Evolutionary conservation across 495 filamentous ascomycete species (phyloP), one percentile per base, ranked within the genome.

Genomic region (Rostrohypoxylon terebratum): DNA sequence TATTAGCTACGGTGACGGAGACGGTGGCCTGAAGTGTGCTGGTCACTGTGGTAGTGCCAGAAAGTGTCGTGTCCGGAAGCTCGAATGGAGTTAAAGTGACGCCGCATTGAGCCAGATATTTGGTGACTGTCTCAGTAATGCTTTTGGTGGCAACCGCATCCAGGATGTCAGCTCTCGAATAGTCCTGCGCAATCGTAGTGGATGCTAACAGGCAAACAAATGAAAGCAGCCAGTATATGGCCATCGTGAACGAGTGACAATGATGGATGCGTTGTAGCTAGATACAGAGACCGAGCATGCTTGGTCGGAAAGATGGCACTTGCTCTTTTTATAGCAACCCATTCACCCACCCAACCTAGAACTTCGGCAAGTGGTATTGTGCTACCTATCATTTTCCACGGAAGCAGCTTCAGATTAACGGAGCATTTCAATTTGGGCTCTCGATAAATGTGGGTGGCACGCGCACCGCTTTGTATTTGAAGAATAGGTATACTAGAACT

Each of bases 181-280:
- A 73, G 10, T 45, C 71, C 50, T 63, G 71, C 42, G 71, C 71
- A 25, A 44, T 57, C 18, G 42, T 36, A 25, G 42, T 48, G 45
- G 71, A 36, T 44, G 66, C 63, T 44, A 69, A 25, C 6, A 74
- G 59, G 51, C 25, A 74, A 74, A 66, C 57, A 62, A 74, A 51
- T 44, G 71, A 74, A 50, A 69, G 38, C 13, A 66, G 66, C 71
- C 71, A 59, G 54, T 53, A 38, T 45, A 74, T 62, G 71, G 71
- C 71, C 66, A 74, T 74, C 14, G 14, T 67, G 66, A 69, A 62
- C 61, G 66, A 74, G 66, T 25, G 66, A 74, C 71, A 63, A 42
- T 10, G 31, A 42, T 50, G 10, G 9, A 47, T 40, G 48, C 55
- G 36, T 42, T 14, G 34, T 59, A 18, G 50, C 57, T 2, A 38